Evolutionary conservation across 306 rosid genomes (phyloP), one percentile per base, ranked within the genome.

Genomic region (Abrus pulchellus): DNA sequence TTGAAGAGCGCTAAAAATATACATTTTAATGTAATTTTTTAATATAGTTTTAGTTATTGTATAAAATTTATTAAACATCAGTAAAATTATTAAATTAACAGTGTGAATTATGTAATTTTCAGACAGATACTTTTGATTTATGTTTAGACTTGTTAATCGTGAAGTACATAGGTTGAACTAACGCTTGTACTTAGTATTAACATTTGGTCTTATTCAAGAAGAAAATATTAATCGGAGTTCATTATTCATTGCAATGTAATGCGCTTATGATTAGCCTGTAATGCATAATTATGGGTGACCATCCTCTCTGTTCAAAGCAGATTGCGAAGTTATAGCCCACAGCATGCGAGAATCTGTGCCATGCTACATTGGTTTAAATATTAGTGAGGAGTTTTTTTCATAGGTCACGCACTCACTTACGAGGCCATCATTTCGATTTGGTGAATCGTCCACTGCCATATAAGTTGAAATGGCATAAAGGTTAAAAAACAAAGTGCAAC

Each of bases 331-430:
- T 27, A 44, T 47, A 67, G 38, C 43, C 55, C 62, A 85, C 62
- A 56, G 74, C 82, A 82, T 60, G 77, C 73, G 36, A 63, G 78
- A 75, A 84, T 52, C 56, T 69, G 76, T 81, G 85, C 38, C 82
- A 67, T 78, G 78, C 45, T 38, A 68, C 48, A 69, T 66, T 66
- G 71, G 83, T 34, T 67, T 59, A 57, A n/a, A 73, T 47, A 49
- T 9, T 7, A 56, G 29, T 20, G 50, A 38, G 63, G 77, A 67
- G 77, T 12, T 72, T 78, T 49, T 67, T 45, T 60, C 20, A 63
- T 20, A 69, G 64, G 53, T 68, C 81, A 63, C 61, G 64, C 67
- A 45, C 59, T 55, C 80, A 43, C 80, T 40, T 27, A 57, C 43
- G 60, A 41, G 76, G 20, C 57, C 81, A 78, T 82, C 77, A 85